Evolutionary conservation across 495 filamentous ascomycete species (phyloP), one percentile per base, ranked within the genome.

Genomic region (Penicillium arizonense): DNA sequence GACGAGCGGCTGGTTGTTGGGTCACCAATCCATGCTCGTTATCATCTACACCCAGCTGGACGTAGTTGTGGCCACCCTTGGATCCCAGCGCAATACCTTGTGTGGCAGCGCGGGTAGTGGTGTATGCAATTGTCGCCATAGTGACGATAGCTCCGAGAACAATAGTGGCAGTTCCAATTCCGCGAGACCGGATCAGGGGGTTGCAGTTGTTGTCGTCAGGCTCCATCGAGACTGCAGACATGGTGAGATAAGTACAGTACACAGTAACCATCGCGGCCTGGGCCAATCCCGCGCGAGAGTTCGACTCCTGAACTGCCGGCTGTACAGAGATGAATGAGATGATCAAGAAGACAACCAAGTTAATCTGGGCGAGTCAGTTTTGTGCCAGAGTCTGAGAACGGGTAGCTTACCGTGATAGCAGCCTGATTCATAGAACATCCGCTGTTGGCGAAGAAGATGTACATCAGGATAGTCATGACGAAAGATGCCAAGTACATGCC

Each of bases 151-250:
- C 94, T 49, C 94, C 94, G 58, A 98, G 75, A 46, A 97, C 82
- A 52, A 97, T 82, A 43, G 88, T 92, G 1, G 89, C 92, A 2
- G 87, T 94, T 37, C 94, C 83, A n/a, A 93, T 93, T 49, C 89
- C 91, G 33, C 88, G 85, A 16, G 93, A 92, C 36, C 91, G 88
- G 45, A 96, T 78, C 43, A 97, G 74, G 3, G 94, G 94, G 74
- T 98, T 98, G 82, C 94, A 98, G 44, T 88, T 81, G 50, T 85
- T 83, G 71, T 97, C 91, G 73, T 98, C 94, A 4, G 94, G 94
- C 62, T 98, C 93, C 94, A 98, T 97, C 50, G 89, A 93, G 2
- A 98, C 95, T 47, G 94, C 95, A 4, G 91, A 96, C 86, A 98
- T 90, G 61, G 94, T 98, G 40, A 98, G 83, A 66, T 98, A 98